Evolutionary conservation across 2,329 filamentous ascomycete genomes (phyloP).

Genomic region (Epichloe uncinata): DNA sequence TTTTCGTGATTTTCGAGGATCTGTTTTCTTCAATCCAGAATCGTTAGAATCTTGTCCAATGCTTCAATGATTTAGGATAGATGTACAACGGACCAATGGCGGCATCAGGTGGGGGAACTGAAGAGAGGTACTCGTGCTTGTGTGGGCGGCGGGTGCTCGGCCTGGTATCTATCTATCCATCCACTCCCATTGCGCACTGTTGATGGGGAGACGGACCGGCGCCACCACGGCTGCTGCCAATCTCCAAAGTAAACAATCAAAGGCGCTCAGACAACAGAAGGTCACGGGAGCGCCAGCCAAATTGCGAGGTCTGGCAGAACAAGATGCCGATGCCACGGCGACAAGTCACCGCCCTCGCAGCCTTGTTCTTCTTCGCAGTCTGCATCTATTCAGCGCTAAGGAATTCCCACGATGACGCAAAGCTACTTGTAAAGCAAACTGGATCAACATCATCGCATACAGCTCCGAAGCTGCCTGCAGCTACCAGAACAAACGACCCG

Average conservation of each 20-base stretch:
- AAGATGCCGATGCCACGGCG: slow-evolving; percentile 24
- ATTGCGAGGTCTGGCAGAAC: not conserved
- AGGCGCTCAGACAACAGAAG: not conserved
- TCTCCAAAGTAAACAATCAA: slow-evolving; percentile 3
- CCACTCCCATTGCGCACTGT: not conserved
- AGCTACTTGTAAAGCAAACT: not conserved
- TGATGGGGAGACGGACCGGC: slow-evolving; percentile 7
- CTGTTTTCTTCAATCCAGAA: too few relatives aligned
- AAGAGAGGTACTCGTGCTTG: not conserved
- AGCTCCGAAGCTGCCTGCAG: not conserved
- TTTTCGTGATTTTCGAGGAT: too few relatives aligned
- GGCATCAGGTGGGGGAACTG: not conserved
- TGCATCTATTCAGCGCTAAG: slow-evolving; percentile 20
- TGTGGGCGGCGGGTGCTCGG: not conserved
- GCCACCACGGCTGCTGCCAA: not conserved
- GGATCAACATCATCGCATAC: not conserved
- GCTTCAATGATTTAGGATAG: too few relatives aligned
- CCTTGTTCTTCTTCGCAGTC: slow-evolving; percentile 24
- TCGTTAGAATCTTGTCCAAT: too few relatives aligned
- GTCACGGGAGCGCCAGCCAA: too few relatives aligned
- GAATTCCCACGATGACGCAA: slow-evolving; percentile 5
- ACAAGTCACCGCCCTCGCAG: slow-evolving; percentile 13
- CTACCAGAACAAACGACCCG: not conserved
- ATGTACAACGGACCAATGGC: too few relatives aligned
- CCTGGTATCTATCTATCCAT: too few relatives aligned